phyloP scores from a whole-genome alignment of 495 filamentous ascomycete genomes.

The Pyronema omphalodes region DNA sequence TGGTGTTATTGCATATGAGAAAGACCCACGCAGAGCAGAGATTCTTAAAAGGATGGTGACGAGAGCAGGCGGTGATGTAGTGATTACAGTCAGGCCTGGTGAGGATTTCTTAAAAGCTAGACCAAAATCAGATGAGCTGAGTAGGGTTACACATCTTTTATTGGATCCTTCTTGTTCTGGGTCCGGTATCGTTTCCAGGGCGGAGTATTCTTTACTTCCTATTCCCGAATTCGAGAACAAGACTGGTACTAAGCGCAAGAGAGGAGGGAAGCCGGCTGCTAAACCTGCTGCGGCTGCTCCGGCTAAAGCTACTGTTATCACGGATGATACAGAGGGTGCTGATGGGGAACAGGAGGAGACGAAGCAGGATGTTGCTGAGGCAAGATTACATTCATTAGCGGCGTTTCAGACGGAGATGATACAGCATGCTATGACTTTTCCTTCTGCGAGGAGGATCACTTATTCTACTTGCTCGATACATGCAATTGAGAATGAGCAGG shows the following conservation, averaged over 20 bases:
- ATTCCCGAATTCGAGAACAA: slow-evolving; percentile 33
- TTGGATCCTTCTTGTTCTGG: slow-evolving; percentile 90
- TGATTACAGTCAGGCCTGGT: slow-evolving; percentile 46
- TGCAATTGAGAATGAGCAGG: slow-evolving; percentile 68
- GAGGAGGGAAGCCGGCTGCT: slow-evolving; percentile 27
- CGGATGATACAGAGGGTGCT: slow-evolving; percentile 10
- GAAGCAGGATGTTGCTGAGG: slow-evolving; percentile 33
- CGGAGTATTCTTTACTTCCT: slow-evolving; percentile 32
- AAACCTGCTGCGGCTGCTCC: slow-evolving; percentile 5
- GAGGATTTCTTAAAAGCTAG: slow-evolving; percentile 65
- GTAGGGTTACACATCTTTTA: slow-evolving; percentile 50
- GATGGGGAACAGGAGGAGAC: slow-evolving; percentile 24
- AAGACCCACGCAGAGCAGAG: slow-evolving; percentile 43
- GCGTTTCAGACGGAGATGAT: slow-evolving; percentile 61
- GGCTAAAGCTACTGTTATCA: slow-evolving; percentile 8
- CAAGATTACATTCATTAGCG: slow-evolving; percentile 51
- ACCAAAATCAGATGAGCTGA: slow-evolving; percentile 35
- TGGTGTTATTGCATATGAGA: slow-evolving; percentile 49
- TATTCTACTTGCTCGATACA: slow-evolving; percentile 90
- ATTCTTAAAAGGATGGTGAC: slow-evolving; percentile 69
- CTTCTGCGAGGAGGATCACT: slow-evolving; percentile 53
- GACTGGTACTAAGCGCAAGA: slow-evolving; percentile 31
- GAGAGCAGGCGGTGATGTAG: slow-evolving; percentile 44
- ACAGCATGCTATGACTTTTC: slow-evolving; percentile 67
- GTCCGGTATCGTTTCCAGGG: slow-evolving; percentile 77